phyloP scores from a whole-genome alignment of 2,329 filamentous ascomycete genomes.

The Trichoderma afroharzianum region DNA sequence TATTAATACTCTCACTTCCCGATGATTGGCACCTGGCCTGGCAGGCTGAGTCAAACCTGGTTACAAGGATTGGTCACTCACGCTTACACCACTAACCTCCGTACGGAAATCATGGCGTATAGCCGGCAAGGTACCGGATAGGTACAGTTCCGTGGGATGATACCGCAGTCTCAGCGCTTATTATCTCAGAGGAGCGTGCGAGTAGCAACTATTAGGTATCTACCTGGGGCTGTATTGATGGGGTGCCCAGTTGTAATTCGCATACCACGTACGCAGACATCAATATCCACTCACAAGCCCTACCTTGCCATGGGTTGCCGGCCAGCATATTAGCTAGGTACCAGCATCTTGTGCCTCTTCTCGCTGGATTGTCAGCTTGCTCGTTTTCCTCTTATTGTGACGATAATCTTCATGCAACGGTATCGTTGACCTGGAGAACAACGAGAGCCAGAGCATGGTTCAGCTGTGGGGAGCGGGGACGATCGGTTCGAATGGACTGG shows the following conservation, averaged over 20 bases:
- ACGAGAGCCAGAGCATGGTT: not conserved
- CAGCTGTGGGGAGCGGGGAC: not conserved
- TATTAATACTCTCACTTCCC: not conserved
- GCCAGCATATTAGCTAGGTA: not conserved
- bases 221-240: no score
- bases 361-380: not conserved
- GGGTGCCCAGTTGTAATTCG: not conserved
- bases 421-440: not conserved
- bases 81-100: not conserved
- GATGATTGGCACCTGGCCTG: not conserved
- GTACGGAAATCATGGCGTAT: not conserved
- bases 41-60: not conserved
- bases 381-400: not conserved
- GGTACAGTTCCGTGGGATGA: not conserved
- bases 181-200: not conserved
- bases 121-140: not conserved
- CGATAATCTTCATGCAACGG: not conserved
- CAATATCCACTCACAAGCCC: not conserved
- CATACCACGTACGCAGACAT: not conserved
- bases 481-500: not conserved
- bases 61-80: not conserved
- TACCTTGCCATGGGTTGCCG: not conserved
- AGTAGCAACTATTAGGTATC: not conserved
- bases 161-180: not conserved
- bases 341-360: not conserved